Conservation (phyloP, 495 filamentous ascomycete species). For the Pseudevernia furfuracea region DNA sequence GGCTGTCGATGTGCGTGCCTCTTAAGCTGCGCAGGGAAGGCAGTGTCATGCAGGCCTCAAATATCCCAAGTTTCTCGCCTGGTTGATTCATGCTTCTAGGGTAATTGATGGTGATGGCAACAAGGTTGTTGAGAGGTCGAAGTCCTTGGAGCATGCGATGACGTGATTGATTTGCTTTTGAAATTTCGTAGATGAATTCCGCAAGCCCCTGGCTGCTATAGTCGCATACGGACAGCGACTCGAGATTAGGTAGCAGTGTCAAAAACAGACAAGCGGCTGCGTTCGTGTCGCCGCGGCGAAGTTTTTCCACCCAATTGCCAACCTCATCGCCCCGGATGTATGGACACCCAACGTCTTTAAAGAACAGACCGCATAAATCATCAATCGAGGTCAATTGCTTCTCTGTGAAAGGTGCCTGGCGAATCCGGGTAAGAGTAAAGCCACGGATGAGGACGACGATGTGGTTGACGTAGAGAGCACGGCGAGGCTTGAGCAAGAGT, state of each 20-base stretch:
- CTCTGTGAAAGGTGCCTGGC: background rate
- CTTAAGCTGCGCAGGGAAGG: background rate
- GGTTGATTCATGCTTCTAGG: no score
- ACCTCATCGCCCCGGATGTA: background rate
- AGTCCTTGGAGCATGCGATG: background rate
- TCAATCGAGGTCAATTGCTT: background rate
- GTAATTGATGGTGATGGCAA: background rate
- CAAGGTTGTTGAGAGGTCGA: background rate
- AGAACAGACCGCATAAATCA: background rate
- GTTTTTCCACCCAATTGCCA: background rate
- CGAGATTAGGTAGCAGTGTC: background rate
- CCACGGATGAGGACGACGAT: background rate
- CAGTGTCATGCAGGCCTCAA: background rate
- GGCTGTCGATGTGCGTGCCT: background rate
- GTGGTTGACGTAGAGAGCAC: background rate
- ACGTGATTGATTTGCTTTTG: background rate
- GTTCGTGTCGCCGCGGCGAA: background rate
- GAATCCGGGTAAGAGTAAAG: background rate
- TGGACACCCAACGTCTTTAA: background rate
- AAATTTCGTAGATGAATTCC: background rate
- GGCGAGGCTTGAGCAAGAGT: background rate
- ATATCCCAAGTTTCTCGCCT: background rate
- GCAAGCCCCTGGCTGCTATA: background rate
- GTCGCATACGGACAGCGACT: background rate
- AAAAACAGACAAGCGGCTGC: background rate